phyloP scores from a whole-genome alignment of 768 basidiomycete species.

The Termitomyces sp. region DNA sequence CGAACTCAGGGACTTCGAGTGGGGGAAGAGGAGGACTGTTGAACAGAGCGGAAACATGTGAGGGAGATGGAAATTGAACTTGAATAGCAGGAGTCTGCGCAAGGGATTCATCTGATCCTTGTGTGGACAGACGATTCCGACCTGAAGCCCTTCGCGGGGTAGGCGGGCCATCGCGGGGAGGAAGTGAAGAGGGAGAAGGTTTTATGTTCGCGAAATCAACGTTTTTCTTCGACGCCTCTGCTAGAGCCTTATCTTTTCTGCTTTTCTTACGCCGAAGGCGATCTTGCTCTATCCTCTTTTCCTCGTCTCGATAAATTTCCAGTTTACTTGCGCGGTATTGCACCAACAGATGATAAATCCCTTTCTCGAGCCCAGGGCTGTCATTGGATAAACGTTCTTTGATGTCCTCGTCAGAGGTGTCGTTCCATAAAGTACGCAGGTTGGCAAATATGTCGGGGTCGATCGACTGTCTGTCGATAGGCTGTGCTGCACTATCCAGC shows the following conservation, averaged over 20 bases:
- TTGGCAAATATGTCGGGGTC: conserved; percentile 90
- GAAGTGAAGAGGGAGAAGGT: conserved; percentile 33
- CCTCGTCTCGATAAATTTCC: conserved; percentile 71
- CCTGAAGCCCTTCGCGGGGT: conserved; percentile 56
- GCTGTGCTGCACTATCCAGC: conserved; percentile 63
- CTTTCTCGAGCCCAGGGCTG: conserved; percentile 90
- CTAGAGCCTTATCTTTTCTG: conserved; percentile 22
- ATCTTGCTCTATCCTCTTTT: conserved; percentile 35
- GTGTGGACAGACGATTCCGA: conserved; percentile 16
- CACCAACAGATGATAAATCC: conserved; percentile 87
- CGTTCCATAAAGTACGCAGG: conserved; percentile 89
- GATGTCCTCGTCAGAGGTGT: conserved; percentile 68
- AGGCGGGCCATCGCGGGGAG: conserved; percentile 51
- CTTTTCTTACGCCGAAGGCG: conserved; percentile 30
- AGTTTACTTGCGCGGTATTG: conserved; percentile 74
- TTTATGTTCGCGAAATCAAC: conserved; percentile 16
- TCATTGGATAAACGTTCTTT: conserved; percentile 56
- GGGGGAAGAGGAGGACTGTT: conserved; percentile 30
- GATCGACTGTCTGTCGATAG: conserved; percentile 61
- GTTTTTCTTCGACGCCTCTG: conserved; percentile 16
- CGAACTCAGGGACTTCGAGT: conserved; percentile 61
- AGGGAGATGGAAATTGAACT: conserved; percentile 16
- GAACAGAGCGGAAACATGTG: conserved; percentile 21
- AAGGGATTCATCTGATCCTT: conserved; percentile 16
- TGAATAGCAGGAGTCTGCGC: conserved; percentile 9